Percentiles rank a stretch among this genome's conserved stretches.
Conservation (phyloP, 345 rosid genomes). For the Alliaria petiolata region DNA sequence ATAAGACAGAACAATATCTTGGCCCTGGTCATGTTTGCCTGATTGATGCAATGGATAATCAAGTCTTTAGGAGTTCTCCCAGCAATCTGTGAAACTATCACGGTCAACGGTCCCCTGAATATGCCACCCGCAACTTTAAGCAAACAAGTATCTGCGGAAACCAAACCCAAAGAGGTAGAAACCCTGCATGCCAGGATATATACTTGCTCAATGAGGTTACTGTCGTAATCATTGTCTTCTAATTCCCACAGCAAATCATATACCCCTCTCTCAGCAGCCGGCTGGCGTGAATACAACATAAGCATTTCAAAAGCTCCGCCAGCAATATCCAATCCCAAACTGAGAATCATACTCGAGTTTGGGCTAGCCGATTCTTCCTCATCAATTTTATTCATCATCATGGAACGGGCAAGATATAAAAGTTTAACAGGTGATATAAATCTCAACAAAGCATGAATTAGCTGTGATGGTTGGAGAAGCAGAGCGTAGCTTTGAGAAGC, state of each 20-base stretch:
- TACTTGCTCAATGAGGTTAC: constrained; percentile 51
- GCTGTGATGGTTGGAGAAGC: constrained; percentile 51
- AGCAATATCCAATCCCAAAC: constrained; percentile 60
- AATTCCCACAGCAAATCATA: constrained; percentile 55
- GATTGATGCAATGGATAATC: constrained; percentile 54
- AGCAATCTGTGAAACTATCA: constrained; percentile 48
- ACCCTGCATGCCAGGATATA: constrained; percentile 52
- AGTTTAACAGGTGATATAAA: constrained; percentile 70
- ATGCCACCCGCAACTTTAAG: constrained; percentile 57
- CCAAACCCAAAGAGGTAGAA: constrained; percentile 43
- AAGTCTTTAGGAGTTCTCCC: constrained; percentile 55
- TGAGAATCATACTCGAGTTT: constrained; percentile 33
- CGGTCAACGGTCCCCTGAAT: constrained; percentile 33
- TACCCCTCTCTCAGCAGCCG: constrained; percentile 34
- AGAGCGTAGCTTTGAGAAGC: constrained; percentile 38
- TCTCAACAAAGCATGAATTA: constrained; percentile 50
- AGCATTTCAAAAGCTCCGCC: constrained; percentile 64
- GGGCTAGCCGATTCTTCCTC: constrained; percentile 24
- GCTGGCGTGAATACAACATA: constrained; percentile 48
- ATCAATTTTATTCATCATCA: constrained; percentile 50
- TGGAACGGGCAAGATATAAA: constrained; percentile 53
- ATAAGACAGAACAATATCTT: constrained; percentile 56
- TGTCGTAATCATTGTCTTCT: constrained; percentile 42
- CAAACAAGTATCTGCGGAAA: constrained; percentile 61
- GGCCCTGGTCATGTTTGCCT: constrained; percentile 51